A percentile compares a stretch with the other conserved stretches of the same genome.
Evolutionary conservation across 768 basidiomycete genomes (phyloP).

Genomic region (Nidula microcarpa): DNA sequence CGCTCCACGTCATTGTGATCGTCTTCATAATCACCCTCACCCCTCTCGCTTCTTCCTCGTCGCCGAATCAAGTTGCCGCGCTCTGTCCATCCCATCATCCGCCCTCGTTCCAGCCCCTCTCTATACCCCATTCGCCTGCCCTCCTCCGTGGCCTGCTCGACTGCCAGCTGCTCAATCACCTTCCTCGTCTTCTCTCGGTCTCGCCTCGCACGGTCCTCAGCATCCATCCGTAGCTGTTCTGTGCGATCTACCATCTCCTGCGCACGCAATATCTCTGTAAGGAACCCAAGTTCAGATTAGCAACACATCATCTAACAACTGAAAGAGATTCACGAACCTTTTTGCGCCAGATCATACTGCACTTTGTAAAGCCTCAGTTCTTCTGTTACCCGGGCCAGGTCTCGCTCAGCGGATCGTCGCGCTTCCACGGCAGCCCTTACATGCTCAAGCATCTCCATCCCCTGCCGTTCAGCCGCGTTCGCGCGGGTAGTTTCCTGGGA

Average conservation of each 20-base stretch:
- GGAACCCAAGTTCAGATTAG: neutral
- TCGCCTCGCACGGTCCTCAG: slow-evolving; percentile 41
- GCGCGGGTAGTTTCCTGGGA: slow-evolving; percentile 33
- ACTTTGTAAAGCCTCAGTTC: slow-evolving; percentile 56
- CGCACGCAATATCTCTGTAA: slow-evolving; percentile 47
- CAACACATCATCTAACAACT: neutral
- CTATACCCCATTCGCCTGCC: slow-evolving; percentile 49
- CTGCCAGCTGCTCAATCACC: slow-evolving; percentile 41
- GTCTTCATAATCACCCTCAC: slow-evolving; percentile 1
- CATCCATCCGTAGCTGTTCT: slow-evolving; percentile 43
- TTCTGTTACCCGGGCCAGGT: slow-evolving; percentile 29
- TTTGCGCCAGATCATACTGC: slow-evolving; percentile 56
- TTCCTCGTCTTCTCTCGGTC: slow-evolving; percentile 43
- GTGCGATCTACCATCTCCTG: slow-evolving; percentile 48
- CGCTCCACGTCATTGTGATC: neutral
- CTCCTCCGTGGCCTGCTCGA: slow-evolving; percentile 51
- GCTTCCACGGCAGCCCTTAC: slow-evolving; percentile 27
- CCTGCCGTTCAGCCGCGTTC: slow-evolving; percentile 30
- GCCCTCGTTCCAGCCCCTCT: slow-evolving; percentile 37
- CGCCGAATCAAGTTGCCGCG: slow-evolving; percentile 4
- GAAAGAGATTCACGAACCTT: slow-evolving; percentile 20
- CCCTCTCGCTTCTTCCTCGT: neutral
- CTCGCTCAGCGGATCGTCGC: slow-evolving; percentile 21
- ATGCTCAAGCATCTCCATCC: slow-evolving; percentile 24
- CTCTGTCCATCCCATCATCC: slow-evolving; percentile 8